Evolutionary conservation across 352 stramenopile genomes (phyloP).

Genomic region (Globisporangium irregulare): DNA sequence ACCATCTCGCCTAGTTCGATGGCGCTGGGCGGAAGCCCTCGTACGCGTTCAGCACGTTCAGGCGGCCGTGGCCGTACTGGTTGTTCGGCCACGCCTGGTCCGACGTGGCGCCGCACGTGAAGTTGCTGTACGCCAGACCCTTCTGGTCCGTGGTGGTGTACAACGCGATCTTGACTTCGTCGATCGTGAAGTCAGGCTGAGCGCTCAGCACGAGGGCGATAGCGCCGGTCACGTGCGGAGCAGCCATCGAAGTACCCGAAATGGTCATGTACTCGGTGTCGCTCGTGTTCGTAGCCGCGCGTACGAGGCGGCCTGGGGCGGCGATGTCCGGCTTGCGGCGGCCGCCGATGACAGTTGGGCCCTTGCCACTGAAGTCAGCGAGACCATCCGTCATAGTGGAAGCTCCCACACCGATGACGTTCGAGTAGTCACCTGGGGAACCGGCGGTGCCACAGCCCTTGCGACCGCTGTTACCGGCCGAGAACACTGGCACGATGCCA

Average conservation of each 20-base stretch:
- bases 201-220: slow-evolving; percentile 21
- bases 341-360: slow-evolving; percentile 15
- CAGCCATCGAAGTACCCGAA: slow-evolving; percentile 24
- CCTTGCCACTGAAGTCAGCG: slow-evolving; percentile 25
- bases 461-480: slow-evolving; percentile 14
- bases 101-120: slow-evolving; percentile 24
- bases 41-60: slow-evolving; percentile 24
- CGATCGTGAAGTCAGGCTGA: slow-evolving; percentile 13
- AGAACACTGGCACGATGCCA: slow-evolving; percentile 27
- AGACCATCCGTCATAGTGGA: slow-evolving; percentile 21
- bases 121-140: slow-evolving; percentile 9
- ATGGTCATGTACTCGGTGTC: slow-evolving; percentile 10
- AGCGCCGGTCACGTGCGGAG: slow-evolving; percentile 23
- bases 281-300: slow-evolving; percentile 5
- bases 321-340: slow-evolving; percentile 28
- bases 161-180: slow-evolving; percentile 9
- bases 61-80: slow-evolving; percentile 27
- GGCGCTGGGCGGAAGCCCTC: slow-evolving; percentile 18
- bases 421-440: slow-evolving; percentile 27
- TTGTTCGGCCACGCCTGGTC: slow-evolving; percentile 39
- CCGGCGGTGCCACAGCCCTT: slow-evolving; percentile 22
- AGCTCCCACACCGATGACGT: slow-evolving; percentile 36
- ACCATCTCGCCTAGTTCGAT: background rate
- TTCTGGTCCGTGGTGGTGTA: slow-evolving; percentile 16
- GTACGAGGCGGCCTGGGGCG: slow-evolving; percentile 19